Percentiles rank a stretch among this genome's conserved stretches.
These are phyloP conservation scores for Lactarius pseudohatsudake DNA, from an alignment of 768 basidiomycete species.

Conservation along the genomic window DNA sequence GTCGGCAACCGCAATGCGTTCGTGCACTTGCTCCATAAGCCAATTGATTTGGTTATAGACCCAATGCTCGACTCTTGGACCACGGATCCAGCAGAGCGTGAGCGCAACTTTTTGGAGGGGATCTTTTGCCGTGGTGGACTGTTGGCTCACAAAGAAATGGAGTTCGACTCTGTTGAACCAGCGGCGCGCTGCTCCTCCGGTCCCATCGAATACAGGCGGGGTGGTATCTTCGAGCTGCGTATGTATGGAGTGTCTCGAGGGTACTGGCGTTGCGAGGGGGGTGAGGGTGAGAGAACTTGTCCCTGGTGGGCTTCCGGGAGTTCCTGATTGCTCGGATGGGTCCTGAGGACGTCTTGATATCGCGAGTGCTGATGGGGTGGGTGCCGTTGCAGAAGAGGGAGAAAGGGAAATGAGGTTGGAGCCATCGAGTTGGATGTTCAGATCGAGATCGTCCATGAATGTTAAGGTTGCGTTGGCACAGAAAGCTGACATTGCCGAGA, in stretches of 20 bases:
- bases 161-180: not conserved
- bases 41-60: not conserved
- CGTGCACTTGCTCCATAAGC: not conserved
- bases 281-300: not conserved
- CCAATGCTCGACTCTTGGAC: not conserved
- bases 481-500: not conserved
- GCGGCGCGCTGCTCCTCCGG: not conserved
- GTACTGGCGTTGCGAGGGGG: not conserved
- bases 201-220: not conserved
- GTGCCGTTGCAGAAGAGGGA: not conserved
- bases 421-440: not conserved
- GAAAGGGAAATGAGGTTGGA: not conserved
- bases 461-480: not conserved
- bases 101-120: not conserved
- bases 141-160: not conserved
- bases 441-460: not conserved
- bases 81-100: not conserved
- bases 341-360: not conserved
- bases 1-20: not conserved
- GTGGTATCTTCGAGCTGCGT: not conserved
- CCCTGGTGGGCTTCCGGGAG: not conserved
- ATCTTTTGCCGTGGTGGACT: not conserved
- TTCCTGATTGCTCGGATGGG: not conserved
- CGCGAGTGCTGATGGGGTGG: not conserved
- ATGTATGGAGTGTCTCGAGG: not conserved